Evolutionary conservation across 139 green algal genomes (phyloP), one percentile per base, ranked within the genome.

Genomic region (Chlamydomonas sp.): DNA sequence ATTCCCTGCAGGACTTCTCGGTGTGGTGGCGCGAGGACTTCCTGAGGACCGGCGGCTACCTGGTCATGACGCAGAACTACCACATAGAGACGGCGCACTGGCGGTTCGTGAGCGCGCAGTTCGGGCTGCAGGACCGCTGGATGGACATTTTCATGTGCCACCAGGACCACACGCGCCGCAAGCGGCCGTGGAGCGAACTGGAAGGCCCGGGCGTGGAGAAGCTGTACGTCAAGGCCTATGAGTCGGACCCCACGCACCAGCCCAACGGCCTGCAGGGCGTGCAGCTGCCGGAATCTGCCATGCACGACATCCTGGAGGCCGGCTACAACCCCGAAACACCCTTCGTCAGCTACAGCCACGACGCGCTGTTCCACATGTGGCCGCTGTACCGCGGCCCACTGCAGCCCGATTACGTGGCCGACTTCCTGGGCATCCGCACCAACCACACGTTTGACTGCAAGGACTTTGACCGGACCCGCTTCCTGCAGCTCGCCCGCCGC

Each of bases 21-120:
- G 3, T 78, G 6, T 78, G 31, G 31, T 5, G 31, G 8, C 74
- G 74, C n/a, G 49, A 61, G 18, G 31, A 63, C 31, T 78, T 78
- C 18, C n/a, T 78, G 7, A 17, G 74, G 3, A 60, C 49, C 18
- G 15, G 31, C 31, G 74, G 74, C 49, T 78, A 78, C 49, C 4
- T 61, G 31, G 76, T 66, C 57, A n/a, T 67, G 8, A 5, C 76
- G 2, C 76, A 80, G 76, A 80, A 80, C 76, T 66, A 49, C 12
- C 76, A 80, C 59, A n/a, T 80, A 2, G 76, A 80, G 76, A 31
- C 58, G 76, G 76, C 15, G 57, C 76, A 80, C 76, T 64, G 58
- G 76, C 3, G 14, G 6, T 80, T 6, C 4, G 18, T 20, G 20
- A 58, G 18, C 20, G 71, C 5, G 20, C 18, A 58, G 71, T 59